These are phyloP conservation scores for Primulina tabacum DNA, from an alignment of 257 asterid species.

Conservation along the genomic window DNA sequence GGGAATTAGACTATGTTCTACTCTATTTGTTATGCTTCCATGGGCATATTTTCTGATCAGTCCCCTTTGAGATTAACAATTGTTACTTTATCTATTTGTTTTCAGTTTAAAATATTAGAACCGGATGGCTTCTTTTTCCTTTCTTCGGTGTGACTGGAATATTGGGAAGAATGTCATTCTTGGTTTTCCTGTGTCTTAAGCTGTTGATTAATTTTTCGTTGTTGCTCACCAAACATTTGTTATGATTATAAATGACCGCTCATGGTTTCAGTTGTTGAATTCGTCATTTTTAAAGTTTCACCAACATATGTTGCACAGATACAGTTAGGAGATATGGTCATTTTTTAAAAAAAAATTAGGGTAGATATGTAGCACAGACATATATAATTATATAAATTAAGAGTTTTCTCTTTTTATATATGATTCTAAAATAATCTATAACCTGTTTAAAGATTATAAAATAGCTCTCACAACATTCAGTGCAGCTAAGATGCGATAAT, in stretches of 20 bases:
- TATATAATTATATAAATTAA: too few relatives aligned
- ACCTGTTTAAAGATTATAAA: too few relatives aligned
- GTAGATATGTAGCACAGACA: neutral
- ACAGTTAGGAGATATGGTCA: neutral
- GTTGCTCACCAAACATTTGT: neutral
- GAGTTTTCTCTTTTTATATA: neutral
- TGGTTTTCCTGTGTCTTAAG: neutral
- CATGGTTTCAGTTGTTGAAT: neutral
- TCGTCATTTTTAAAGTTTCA: neutral
- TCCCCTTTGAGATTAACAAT: too few relatives aligned
- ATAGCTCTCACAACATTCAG: neutral
- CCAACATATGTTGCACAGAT: neutral
- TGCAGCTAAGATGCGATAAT: neutral
- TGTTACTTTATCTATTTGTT: neutral
- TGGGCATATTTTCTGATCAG: neutral
- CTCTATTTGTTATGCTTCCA: neutral
- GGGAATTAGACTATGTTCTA: slow-evolving; percentile 16
- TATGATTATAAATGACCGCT: neutral
- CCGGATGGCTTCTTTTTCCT: neutral
- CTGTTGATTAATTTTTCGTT: neutral
- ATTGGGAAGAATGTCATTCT: neutral
- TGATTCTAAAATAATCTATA: neutral
- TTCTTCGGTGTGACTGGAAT: neutral
- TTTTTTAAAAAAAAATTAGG: neutral
- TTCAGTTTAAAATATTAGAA: neutral